Conservation (phyloP, 2,329 filamentous ascomycete genomes). For the Diaporthe humulicola region DNA sequence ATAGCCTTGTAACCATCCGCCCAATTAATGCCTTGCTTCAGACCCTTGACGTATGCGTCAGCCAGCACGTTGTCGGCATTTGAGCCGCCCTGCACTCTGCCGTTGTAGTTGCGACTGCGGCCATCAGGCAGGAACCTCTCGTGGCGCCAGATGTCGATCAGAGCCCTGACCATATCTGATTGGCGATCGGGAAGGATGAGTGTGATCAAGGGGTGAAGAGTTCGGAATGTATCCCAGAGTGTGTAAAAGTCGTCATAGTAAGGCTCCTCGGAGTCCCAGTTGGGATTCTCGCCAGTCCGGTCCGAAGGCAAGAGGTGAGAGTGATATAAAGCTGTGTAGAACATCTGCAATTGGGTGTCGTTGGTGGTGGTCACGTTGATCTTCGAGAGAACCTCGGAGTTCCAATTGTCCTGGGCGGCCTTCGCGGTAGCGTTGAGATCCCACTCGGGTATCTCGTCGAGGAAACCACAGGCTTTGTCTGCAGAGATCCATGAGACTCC, state of each 20-base stretch:
- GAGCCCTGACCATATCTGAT: conserved; percentile 65
- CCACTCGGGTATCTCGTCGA: conserved; percentile 60
- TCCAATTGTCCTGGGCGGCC: conserved; percentile 67
- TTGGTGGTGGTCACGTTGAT: conserved; percentile 68
- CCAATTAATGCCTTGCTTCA: conserved; percentile 72
- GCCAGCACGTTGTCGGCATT: conserved; percentile 80
- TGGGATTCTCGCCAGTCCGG: conserved; percentile 72
- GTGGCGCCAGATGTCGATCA: conserved; percentile 72
- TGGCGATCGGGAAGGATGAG: conserved; percentile 66
- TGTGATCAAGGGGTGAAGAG: conserved; percentile 69
- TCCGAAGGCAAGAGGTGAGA: conserved; percentile 79
- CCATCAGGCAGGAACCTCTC: conserved; percentile 76
- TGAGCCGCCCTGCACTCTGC: conserved; percentile 76
- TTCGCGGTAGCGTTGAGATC: conserved; percentile 59
- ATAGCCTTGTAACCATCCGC: conserved; percentile 65
- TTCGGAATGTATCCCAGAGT: conserved; percentile 71
- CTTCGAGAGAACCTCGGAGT: conserved; percentile 71
- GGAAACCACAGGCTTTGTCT: conserved; percentile 69
- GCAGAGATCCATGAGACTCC: conserved; percentile 77
- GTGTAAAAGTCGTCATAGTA: conserved; percentile 74
- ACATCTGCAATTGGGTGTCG: conserved; percentile 64
- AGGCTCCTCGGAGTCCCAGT: conserved; percentile 66
- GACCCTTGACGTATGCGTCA: conserved; percentile 78
- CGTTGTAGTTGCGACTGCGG: conserved; percentile 77
- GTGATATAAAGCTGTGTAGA: conserved; percentile 78